Evolutionary conservation across 164 flowering plant species (phyloP).

Genomic region (Piper betle): DNA sequence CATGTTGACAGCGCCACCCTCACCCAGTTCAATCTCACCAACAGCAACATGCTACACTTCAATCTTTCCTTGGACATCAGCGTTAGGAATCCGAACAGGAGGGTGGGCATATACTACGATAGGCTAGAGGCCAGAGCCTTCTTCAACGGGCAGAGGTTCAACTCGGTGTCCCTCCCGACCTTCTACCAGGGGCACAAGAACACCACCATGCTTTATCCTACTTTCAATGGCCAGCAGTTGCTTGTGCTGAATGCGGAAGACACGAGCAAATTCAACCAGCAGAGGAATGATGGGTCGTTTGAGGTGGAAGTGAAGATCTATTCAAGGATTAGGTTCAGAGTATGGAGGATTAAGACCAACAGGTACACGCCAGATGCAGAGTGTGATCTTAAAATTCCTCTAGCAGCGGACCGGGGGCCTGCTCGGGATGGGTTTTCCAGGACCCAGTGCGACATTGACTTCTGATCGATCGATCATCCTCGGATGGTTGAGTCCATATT

Average conservation of each 20-base stretch:
- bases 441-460: constrained; percentile 28
- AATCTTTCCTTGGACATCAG: constrained; percentile 41
- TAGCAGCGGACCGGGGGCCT: constrained; percentile 7
- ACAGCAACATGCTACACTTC: constrained; percentile 37
- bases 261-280: constrained; percentile 5
- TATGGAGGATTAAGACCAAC: constrained; percentile 29
- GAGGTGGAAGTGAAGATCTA: constrained; percentile 36
- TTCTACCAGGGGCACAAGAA: constrained; percentile 63
- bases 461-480: neutral
- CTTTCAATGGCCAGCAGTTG: constrained; percentile 23
- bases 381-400: constrained; percentile 54
- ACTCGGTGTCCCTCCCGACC: constrained; percentile 4
- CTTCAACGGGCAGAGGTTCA: constrained; percentile 37
- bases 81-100: constrained; percentile 63
- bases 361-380: constrained; percentile 33
- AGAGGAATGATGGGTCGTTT: constrained; percentile 24
- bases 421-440: constrained; percentile 6
- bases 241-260: constrained; percentile 1
- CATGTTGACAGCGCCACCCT: constrained; percentile 28
- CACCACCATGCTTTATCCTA: constrained; percentile 18
- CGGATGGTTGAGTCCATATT: too few species aligned
- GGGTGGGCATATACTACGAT: constrained; percentile 62
- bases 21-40: constrained; percentile 14
- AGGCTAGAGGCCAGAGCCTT: constrained; percentile 41
- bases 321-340: constrained; percentile 33